Evolutionary conservation across 306 rosid genomes (phyloP), one percentile per base, ranked within the genome.

Genomic region (Cicer yamashitae): DNA sequence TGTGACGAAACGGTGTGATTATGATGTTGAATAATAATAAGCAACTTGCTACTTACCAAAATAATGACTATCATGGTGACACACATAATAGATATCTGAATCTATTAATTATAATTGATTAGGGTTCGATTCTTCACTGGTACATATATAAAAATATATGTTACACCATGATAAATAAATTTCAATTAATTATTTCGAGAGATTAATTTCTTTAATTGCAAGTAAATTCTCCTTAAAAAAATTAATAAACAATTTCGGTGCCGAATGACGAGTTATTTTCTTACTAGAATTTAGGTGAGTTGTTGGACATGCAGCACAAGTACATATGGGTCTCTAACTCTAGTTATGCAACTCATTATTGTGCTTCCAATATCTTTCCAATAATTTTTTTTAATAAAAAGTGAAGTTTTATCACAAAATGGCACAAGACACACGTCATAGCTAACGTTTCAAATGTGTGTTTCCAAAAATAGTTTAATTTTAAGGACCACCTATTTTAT

Each of bases 271-370:
- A 30, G 37, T 30, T 30, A 30, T 30, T 30, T 30, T 30, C 37
- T 30, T 30, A 30, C 37, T 30, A 30, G 37, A 30, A 30, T 30
- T 30, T 30, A 0, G 22, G 37, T 30, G 37, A 30, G 37, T 14
- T 70, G 72, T 62, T 81, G 83, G 79, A 22, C 68, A 84, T 47
- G 78, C n/a, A 73, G 69, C 67, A 71, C 63, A 22, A 48, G 41
- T 52, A 58, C 43, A 58, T 48, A 30, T 50, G 77, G 67, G 52
- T 69, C 59, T 73, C 65, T 51, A 39, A 75, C 59, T 66, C 65
- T 57, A 57, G 18, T 39, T 37, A 66, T 18, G 70, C 54, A 46
- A 52, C 56, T 8, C 73, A 71, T 37, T n/a, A 60, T 70, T 65
- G 75, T 68, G 77, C 65, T 52, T 60, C 67, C 66, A 73, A 58